Evolutionary conservation across 2,329 filamentous ascomycete species (phyloP), one percentile per base, ranked within the genome.

Genomic region (Delphinella strobiligena): DNA sequence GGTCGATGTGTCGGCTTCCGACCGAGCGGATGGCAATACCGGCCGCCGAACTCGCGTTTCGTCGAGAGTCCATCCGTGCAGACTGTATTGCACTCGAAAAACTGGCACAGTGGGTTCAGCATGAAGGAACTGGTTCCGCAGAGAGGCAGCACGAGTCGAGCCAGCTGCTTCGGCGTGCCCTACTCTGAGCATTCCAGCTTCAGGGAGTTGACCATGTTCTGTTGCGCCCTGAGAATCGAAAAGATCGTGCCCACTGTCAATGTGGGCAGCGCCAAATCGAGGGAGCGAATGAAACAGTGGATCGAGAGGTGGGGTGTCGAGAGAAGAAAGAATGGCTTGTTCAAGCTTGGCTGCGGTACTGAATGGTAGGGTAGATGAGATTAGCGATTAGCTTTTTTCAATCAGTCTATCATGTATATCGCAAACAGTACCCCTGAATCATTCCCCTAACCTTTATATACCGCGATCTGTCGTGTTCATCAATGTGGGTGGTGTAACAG

Each of bases 161-260:
- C 83, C 29, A 80, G 82, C 58, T 95, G 87, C 58, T 94, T 93
- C 50, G 88, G 86, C 1, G 91, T 96, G 2, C 91, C 91, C 2
- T 98, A 98, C 57, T 88, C 81, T 37, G 91, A 98, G 63, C 91
- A 98, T 59, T 91, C 83, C 58, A 93, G 84, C 45, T 98, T 98
- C 55, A 72, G 89, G 31, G 91, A 98, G 66, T 61, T 98, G 55
- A 89, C 86, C 1, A 80, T 96, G 73, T 98, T 98, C 55, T 75
- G 89, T 49, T 91, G 91, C 69, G 75, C 80, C 15, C 58, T 98
- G 58, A 68, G 83, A 41, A 93, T 98, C 48, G 87, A 89, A 47
- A 84, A 80, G 61, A 75, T 98, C 5, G 81, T 98, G 12, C 91
- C 91, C 0, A 98, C 91, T 0, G 91, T 98, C 3, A 96, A 98